A percentile compares a stretch with the other conserved stretches of the same genome.
These are phyloP conservation scores for Cercospora nicotianae DNA, from an alignment of 2,329 filamentous ascomycete genomes.

Conservation along the genomic window DNA sequence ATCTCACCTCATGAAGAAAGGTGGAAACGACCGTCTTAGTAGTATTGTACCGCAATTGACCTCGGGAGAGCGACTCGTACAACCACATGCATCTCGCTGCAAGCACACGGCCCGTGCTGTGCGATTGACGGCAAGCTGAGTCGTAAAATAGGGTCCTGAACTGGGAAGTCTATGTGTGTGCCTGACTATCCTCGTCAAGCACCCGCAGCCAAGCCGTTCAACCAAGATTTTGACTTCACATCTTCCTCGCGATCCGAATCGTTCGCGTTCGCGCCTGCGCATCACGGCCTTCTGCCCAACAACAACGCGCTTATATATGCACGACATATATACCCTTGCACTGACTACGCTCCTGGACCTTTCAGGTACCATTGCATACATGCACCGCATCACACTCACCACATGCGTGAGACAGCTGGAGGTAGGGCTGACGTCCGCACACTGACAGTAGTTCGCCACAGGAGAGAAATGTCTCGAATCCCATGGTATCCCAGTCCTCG, in stretches of 20 bases:
- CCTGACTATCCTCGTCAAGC: not conserved
- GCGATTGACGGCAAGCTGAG: conserved; percentile 2
- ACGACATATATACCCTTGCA: not conserved
- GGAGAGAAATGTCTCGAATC: not conserved
- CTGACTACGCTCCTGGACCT: not conserved
- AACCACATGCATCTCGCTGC: conserved; percentile 11
- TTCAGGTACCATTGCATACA: not conserved
- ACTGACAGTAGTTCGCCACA: conserved; percentile 5
- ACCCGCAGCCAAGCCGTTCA: not conserved
- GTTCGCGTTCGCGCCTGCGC: not conserved
- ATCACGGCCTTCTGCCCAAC: not conserved
- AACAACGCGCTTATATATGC: not conserved
- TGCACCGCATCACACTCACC: not conserved
- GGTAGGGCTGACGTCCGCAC: not conserved
- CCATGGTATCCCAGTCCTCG: conserved; percentile 11
- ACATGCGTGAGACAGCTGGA: not conserved
- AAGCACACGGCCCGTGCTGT: conserved; percentile 8
- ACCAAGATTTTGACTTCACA: not conserved
- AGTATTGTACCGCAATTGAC: not conserved
- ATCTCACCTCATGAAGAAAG: not conserved
- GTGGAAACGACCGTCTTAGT: not conserved
- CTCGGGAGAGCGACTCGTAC: conserved; percentile 10
- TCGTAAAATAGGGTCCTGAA: conserved; percentile 5
- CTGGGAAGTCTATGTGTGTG: not conserved
- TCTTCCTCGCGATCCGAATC: not conserved